Percentiles rank a stretch among this genome's conserved stretches.
Conservation (phyloP, 306 rosid genomes). For the Citrullus colocynthis region DNA sequence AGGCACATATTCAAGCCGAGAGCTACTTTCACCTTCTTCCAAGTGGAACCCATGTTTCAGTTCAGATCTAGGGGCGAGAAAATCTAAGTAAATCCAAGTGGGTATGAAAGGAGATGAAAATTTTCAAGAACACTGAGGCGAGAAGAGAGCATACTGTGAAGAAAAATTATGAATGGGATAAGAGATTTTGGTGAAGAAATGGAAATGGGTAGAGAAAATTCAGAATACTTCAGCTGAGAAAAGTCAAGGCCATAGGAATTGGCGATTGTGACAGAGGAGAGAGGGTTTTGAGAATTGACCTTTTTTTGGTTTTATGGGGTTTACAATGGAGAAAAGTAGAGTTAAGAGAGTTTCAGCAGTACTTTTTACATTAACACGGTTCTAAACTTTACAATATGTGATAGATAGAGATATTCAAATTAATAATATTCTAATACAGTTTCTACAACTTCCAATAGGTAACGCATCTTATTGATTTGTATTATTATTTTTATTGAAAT, state of each 20-base stretch:
- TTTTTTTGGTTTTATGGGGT: too few relatives aligned
- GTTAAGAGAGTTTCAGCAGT: too few relatives aligned
- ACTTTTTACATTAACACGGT: too few relatives aligned
- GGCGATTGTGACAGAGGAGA: neutral
- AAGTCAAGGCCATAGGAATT: neutral
- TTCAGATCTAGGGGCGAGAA: neutral
- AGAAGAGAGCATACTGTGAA: neutral
- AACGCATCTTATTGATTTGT: too few relatives aligned
- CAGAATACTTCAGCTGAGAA: neutral
- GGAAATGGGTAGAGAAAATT: neutral
- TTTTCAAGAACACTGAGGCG: neutral
- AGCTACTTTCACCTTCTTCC: conserved; percentile 12
- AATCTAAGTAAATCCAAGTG: conserved; percentile 1
- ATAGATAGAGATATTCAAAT: too few relatives aligned
- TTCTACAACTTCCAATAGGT: too few relatives aligned
- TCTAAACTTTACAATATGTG: too few relatives aligned
- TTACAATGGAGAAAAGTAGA: too few relatives aligned
- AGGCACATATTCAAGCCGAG: conserved; percentile 12
- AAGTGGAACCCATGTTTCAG: neutral
- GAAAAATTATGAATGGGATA: neutral
- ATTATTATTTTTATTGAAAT: too few relatives aligned
- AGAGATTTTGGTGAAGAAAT: neutral
- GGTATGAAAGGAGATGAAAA: neutral
- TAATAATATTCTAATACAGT: too few relatives aligned
- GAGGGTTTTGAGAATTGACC: too few relatives aligned